A percentile compares a stretch with the other conserved stretches of the same genome.
Conservation (phyloP, 768 basidiomycete genomes). For the Pisolithus tinctorius region DNA sequence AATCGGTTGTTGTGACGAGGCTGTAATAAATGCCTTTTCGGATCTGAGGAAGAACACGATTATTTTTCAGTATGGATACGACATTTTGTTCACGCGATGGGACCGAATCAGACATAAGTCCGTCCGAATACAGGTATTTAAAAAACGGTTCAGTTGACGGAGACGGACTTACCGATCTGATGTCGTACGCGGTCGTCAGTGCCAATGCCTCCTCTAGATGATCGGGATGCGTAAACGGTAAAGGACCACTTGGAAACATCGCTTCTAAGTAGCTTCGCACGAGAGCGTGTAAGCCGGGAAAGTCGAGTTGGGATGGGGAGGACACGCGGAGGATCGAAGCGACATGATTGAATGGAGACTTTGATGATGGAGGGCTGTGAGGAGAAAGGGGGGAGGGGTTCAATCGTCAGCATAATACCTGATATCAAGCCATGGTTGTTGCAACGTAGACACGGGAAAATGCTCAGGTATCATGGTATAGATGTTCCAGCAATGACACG, state of each 20-base stretch:
- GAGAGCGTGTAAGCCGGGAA: conserved; percentile 44
- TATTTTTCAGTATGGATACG: not conserved
- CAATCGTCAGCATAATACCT: not conserved
- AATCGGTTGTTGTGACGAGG: conserved; percentile 52
- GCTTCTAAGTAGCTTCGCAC: conserved; percentile 37
- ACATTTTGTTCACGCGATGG: not conserved
- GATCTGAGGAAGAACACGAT: conserved; percentile 30
- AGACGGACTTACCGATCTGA: conserved; percentile 41
- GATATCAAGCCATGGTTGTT: not conserved
- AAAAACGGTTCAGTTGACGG: not conserved
- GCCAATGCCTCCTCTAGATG: conserved; percentile 47
- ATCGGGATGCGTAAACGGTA: conserved; percentile 35
- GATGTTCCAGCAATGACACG: conserved; percentile 49
- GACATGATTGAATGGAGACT: conserved; percentile 41
- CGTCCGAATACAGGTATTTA: no score
- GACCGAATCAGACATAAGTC: not conserved
- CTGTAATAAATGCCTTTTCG: conserved; percentile 61
- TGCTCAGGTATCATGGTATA: conserved; percentile 66
- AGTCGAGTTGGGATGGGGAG: conserved; percentile 47
- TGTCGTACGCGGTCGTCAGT: conserved; percentile 41
- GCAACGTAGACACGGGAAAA: not conserved
- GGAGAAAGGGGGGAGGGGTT: not conserved
- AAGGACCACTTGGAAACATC: conserved; percentile 45
- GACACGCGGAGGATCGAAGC: conserved; percentile 52
- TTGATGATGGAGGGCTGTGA: conserved; percentile 40